Base-by-base conservation (phyloP, 1,139 yeast species). In the Yamadazyma siamensis region DNA sequence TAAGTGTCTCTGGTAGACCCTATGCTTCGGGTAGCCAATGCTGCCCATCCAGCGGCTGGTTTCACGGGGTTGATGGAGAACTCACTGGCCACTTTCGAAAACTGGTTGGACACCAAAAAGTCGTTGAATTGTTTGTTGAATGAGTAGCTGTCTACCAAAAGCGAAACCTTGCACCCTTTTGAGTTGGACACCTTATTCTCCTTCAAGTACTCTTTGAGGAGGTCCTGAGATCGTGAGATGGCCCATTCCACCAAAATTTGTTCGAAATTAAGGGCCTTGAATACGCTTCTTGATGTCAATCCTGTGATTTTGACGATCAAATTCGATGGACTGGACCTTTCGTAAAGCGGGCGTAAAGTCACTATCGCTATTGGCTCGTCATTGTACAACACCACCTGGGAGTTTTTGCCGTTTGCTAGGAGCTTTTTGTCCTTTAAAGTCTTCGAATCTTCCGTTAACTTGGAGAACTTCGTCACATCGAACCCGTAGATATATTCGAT, bases 351-450 rank as follows among this genome's bases (percentile, higher is more conserved):
- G 17, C 47, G 53, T 31, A 69, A 50, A 3, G 80, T 58, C 14
- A 72, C 59, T 25, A 78, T 59, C 1, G 87, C 87, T 48, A 83
- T 78, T 14, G 91, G 88, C 2, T 80, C 65, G 15, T 71, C 75
- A 47, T 88, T 71, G 55, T 81, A 82, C 10, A 72, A 50, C 13
- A 81, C 64, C 26, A 80, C 45, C 34, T 70, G 74, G 2, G 86
- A 61, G 43, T 80, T 71, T 11, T 66, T 56, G 15, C 71, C 70
- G 16, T 51, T 38, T 11, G 40, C 46, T 34, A 49, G 49, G 29
- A 56, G 61, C 38, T 35, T 50, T 39, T 39, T 56, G 45, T 39
- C 64, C 41, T 42, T 58, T 14, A 46, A 42, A 14, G 56, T 51
- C 5, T 49, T 47, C 10, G 54, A 45, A 7, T 43, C 28, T 2